Evolutionary conservation across 352 stramenopile genomes (phyloP).

Genomic region (Pythium diclinum): DNA sequence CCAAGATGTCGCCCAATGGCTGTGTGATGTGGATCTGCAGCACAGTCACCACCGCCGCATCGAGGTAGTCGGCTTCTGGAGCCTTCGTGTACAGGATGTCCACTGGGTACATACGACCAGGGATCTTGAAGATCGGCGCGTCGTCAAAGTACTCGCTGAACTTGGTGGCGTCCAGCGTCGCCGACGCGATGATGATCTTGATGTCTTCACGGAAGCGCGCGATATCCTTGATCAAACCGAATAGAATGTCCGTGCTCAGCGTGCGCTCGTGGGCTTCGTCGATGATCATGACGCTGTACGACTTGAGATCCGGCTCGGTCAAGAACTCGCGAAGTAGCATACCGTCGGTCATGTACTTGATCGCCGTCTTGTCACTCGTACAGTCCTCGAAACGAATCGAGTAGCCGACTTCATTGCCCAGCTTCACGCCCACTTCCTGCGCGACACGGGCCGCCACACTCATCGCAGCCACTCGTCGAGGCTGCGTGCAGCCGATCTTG

Average conservation of each 20-base stretch:
- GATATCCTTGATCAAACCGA: constrained; percentile 99
- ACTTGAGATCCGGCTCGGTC: constrained; percentile 95
- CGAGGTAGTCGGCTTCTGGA: constrained; percentile 98
- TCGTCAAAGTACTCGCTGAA: constrained; percentile 99
- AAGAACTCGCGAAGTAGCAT: constrained; percentile 99
- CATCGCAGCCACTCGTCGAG: constrained; percentile 98
- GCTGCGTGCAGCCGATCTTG: constrained; percentile 94
- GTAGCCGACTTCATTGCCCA: constrained; percentile 98
- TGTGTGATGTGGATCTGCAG: constrained; percentile 99
- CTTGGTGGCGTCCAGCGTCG: constrained; percentile 97
- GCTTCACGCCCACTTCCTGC: constrained; percentile 97
- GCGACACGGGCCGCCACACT: constrained; percentile 98
- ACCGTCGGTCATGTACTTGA: constrained; percentile 99
- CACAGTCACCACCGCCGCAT: constrained; percentile 97
- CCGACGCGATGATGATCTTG: constrained; percentile 97
- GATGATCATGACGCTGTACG: constrained; percentile 98
- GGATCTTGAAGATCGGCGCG: constrained; percentile 98
- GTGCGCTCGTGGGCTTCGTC: constrained; percentile 99
- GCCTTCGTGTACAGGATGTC: constrained; percentile 99
- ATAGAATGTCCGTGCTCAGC: constrained; percentile 98
- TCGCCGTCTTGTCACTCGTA: constrained; percentile 95
- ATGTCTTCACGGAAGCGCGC: constrained; percentile 95
- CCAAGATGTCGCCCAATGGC: constrained; percentile 96
- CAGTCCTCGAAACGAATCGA: constrained; percentile 99
- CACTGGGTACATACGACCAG: constrained; percentile 94